Conservation (phyloP, 83 land plant genomes). For the Picea engelmannii region DNA sequence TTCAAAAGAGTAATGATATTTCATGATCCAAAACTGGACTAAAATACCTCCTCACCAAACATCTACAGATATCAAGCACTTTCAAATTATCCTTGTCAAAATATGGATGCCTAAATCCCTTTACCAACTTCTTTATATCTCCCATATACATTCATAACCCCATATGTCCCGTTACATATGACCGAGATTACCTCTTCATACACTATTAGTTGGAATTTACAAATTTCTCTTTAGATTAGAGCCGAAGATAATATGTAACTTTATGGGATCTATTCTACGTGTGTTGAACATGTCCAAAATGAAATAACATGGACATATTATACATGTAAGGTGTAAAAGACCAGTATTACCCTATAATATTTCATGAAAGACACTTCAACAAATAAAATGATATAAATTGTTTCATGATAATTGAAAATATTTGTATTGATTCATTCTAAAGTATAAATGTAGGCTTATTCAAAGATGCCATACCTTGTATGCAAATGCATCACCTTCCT, state of each 20-base stretch:
- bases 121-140: too few relatives aligned
- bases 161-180: not conserved
- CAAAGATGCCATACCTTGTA: slow-evolving; percentile 6
- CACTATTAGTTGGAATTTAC: not conserved
- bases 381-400: not conserved
- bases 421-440: too few relatives aligned
- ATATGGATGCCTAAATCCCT: not conserved
- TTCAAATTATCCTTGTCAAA: not conserved
- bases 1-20: not conserved
- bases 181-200: not conserved
- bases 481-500: slow-evolving; percentile 8
- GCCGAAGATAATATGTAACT: not conserved
- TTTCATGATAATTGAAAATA: not conserved
- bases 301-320: not conserved
- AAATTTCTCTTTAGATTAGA: not conserved
- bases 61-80: not conserved
- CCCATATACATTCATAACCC: too few relatives aligned
- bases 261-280: not conserved
- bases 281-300: not conserved
- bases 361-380: not conserved
- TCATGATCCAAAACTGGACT: not conserved
- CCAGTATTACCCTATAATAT: not conserved
- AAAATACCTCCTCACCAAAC: not conserved
- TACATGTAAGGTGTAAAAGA: not conserved
- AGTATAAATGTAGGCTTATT: not conserved